Conservation (phyloP, 345 rosid genomes). For the Sapria himalayana region DNA sequence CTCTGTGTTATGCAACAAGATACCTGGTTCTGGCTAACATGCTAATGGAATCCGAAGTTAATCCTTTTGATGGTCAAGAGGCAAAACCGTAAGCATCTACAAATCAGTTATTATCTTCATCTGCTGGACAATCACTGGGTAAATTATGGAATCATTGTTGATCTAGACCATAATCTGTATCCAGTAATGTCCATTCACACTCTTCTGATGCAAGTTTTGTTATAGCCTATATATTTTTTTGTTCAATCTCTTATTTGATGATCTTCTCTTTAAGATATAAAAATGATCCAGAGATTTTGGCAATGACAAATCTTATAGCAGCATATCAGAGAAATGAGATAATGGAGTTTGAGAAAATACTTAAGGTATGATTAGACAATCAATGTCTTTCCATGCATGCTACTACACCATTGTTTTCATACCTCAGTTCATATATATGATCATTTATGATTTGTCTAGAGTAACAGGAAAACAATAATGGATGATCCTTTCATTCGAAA, state of each 20-base stretch:
- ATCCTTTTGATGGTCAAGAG: constrained; percentile 98
- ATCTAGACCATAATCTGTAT: too few relatives aligned
- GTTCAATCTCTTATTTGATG: neutral
- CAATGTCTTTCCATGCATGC: neutral
- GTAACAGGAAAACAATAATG: constrained; percentile 87
- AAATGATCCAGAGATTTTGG: constrained; percentile 96
- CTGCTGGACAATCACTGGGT: too few relatives aligned
- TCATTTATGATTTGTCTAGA: constrained; percentile 19
- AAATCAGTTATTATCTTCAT: neutral
- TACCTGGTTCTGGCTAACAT: constrained; percentile 96
- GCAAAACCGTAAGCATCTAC: constrained; percentile 91
- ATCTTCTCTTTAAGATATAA: constrained; percentile 89
- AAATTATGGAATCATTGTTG: too few relatives aligned
- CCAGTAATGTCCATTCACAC: too few relatives aligned
- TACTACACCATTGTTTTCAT: constrained; percentile 1
- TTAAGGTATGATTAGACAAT: constrained; percentile 37
- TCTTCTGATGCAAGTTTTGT: too few relatives aligned
- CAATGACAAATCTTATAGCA: constrained; percentile 95
- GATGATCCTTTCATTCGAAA: constrained; percentile 90
- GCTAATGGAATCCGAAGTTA: constrained; percentile 99
- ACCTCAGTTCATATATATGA: neutral
- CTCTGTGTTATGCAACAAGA: too few relatives aligned
- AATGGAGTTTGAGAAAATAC: constrained; percentile 89
- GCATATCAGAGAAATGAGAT: constrained; percentile 96
- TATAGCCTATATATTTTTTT: too few relatives aligned